Evolutionary conservation across 257 asterid species (phyloP).

Genomic region (Solanum pinnatisectum): DNA sequence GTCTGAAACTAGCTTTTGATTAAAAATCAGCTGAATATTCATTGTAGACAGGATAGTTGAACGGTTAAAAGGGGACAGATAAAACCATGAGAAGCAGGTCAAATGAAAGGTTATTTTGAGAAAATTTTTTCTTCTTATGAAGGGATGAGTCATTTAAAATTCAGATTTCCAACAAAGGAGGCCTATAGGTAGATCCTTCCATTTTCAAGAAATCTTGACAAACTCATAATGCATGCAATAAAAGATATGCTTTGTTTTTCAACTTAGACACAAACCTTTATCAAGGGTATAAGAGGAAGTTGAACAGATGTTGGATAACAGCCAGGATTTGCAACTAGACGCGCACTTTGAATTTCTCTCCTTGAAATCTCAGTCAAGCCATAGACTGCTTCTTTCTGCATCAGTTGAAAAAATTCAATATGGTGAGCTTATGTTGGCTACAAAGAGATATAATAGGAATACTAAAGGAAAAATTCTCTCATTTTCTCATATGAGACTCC

Average conservation of each 20-base stretch:
- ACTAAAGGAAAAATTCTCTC: not conserved
- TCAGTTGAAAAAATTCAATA: not conserved
- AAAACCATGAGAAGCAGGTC: not conserved
- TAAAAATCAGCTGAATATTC: not conserved
- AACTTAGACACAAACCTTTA: conserved; percentile 42
- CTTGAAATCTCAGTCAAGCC: conserved; percentile 86
- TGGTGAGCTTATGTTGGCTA: not conserved
- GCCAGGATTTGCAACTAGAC: conserved; percentile 92
- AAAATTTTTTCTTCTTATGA: not conserved
- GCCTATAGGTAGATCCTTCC: not conserved
- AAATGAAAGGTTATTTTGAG: not conserved
- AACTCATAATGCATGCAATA: not conserved
- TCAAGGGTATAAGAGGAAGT: conserved; percentile 83
- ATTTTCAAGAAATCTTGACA: not conserved
- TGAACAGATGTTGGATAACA: conserved; percentile 93
- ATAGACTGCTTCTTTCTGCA: conserved; percentile 85
- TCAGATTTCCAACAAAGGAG: not conserved
- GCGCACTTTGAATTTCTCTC: conserved; percentile 57
- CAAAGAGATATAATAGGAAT: not conserved
- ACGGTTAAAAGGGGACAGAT: not conserved
- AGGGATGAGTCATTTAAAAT: not conserved
- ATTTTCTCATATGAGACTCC: not conserved
- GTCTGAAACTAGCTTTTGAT: not conserved
- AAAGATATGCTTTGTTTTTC: not conserved
- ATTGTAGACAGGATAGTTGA: not conserved